A percentile compares a stretch with the other conserved stretches of the same genome.
Evolutionary conservation across 129 eudicot genomes (phyloP).

Genomic region (Logfia minima): DNA sequence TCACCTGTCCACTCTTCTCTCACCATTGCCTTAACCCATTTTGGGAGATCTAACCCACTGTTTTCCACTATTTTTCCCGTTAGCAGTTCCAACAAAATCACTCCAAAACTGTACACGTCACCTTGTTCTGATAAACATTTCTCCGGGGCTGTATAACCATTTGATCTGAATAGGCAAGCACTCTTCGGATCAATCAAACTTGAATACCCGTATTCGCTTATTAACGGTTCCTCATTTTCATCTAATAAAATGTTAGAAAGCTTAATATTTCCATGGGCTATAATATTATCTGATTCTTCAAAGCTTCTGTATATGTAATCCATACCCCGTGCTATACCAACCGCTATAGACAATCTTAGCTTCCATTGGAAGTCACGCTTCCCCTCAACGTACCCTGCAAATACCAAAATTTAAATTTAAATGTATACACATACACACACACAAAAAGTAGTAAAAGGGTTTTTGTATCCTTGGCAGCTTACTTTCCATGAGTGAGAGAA

Average conservation of each 20-base stretch:
- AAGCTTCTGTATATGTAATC: slow-evolving; percentile 43
- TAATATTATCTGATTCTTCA: slow-evolving; percentile 24
- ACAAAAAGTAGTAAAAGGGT: neutral
- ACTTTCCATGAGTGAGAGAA: slow-evolving; percentile 54
- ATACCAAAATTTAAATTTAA: neutral
- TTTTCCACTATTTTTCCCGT: slow-evolving; percentile 66
- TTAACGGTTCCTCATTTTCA: slow-evolving; percentile 43
- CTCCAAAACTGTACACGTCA: slow-evolving; percentile 66
- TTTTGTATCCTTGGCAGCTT: slow-evolving; percentile 22
- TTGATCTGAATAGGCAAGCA: slow-evolving; percentile 24
- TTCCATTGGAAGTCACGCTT: slow-evolving; percentile 58
- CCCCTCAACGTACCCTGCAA: slow-evolving; percentile 52
- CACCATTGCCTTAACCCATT: slow-evolving; percentile 72
- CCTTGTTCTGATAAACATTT: slow-evolving; percentile 41
- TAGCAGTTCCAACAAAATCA: slow-evolving; percentile 55
- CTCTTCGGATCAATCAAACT: slow-evolving; percentile 44
- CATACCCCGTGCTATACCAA: slow-evolving; percentile 62
- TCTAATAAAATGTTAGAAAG: slow-evolving; percentile 58
- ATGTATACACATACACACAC: neutral
- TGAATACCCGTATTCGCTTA: slow-evolving; percentile 67
- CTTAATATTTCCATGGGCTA: slow-evolving; percentile 71
- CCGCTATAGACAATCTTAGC: slow-evolving; percentile 50
- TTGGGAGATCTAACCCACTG: slow-evolving; percentile 58
- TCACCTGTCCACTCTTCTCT: slow-evolving; percentile 87
- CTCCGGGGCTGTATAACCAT: slow-evolving; percentile 62